phyloP scores from a whole-genome alignment of 2,329 filamentous ascomycete genomes.

The Penicillium sp. region DNA sequence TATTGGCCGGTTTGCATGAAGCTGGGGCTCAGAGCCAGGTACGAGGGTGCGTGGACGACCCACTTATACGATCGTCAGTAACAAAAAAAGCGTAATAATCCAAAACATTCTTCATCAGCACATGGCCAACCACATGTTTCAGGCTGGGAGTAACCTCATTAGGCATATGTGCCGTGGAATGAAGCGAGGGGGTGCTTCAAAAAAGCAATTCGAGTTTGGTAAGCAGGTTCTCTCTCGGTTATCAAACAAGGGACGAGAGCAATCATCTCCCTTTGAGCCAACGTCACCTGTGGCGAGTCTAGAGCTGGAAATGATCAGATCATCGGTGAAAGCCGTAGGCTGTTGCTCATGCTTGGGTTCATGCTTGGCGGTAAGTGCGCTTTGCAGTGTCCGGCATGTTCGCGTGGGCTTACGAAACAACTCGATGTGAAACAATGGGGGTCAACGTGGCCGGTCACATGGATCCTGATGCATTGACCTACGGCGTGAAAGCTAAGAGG shows the following conservation, averaged over 20 bases:
- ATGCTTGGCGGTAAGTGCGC: constrained; percentile 18
- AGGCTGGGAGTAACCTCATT: constrained; percentile 14
- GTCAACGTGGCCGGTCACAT: constrained; percentile 29
- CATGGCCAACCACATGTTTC: constrained; percentile 29
- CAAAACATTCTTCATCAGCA: constrained; percentile 14
- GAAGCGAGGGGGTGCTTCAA: constrained; percentile 18
- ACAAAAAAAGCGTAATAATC: constrained; percentile 1
- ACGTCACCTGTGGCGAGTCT: constrained; percentile 17
- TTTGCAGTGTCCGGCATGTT: constrained; percentile 14
- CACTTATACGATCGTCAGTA: constrained; percentile 7
- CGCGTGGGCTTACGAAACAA: constrained; percentile 15
- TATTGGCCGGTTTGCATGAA: constrained; percentile 20
- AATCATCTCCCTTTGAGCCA: background rate
- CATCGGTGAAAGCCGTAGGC: background rate
- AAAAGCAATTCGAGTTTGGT: constrained; percentile 8
- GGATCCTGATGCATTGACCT: constrained; percentile 13
- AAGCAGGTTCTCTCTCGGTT: constrained; percentile 9
- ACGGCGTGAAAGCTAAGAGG: constrained; percentile 3
- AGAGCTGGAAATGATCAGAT: background rate
- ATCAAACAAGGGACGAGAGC: constrained; percentile 20
- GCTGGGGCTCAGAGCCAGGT: constrained; percentile 21
- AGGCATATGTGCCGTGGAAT: constrained; percentile 19
- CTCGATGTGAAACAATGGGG: constrained; percentile 22
- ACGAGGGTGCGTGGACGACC: constrained; percentile 12
- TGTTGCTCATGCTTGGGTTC: background rate